Conservation (phyloP, 371 early-diverging fungal genomes). For the Actinomortierella wolfii region DNA sequence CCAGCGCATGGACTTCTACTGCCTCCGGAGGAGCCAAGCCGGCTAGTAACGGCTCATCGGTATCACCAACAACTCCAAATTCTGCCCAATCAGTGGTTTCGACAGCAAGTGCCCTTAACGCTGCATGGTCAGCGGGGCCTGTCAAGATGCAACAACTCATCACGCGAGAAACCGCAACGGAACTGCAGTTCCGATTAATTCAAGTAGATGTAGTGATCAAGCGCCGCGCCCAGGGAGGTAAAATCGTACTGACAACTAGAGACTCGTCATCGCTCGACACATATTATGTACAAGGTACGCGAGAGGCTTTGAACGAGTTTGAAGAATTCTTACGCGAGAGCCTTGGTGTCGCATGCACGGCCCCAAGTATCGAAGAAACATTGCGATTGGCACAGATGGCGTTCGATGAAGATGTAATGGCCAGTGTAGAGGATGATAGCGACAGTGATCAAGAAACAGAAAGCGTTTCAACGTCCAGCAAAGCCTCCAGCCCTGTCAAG, state of each 20-base stretch:
- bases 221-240: conserved; percentile 10
- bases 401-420: conserved; percentile 21
- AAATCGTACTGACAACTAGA: conserved; percentile 17
- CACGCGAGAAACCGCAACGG: conserved; percentile 18
- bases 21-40: too few relatives aligned
- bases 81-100: too few relatives aligned
- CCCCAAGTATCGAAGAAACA: conserved; percentile 21
- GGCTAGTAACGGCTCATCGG: too few relatives aligned
- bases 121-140: too few relatives aligned
- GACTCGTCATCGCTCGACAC: conserved; percentile 25
- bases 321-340: conserved; percentile 33
- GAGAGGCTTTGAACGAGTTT: conserved; percentile 28
- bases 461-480: background rate
- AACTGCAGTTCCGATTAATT: conserved; percentile 26
- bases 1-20: too few relatives aligned
- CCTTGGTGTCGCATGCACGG: conserved; percentile 25
- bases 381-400: conserved; percentile 20
- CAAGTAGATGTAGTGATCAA: conserved; percentile 29
- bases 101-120: too few relatives aligned
- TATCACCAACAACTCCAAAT: too few relatives aligned
- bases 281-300: conserved; percentile 26
- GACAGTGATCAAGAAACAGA: background rate
- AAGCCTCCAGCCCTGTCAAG: background rate
- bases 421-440: background rate
- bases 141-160: background rate